Evolutionary conservation across 148 eudicot species (phyloP).

Genomic region (Rhododendron mucronatum): DNA sequence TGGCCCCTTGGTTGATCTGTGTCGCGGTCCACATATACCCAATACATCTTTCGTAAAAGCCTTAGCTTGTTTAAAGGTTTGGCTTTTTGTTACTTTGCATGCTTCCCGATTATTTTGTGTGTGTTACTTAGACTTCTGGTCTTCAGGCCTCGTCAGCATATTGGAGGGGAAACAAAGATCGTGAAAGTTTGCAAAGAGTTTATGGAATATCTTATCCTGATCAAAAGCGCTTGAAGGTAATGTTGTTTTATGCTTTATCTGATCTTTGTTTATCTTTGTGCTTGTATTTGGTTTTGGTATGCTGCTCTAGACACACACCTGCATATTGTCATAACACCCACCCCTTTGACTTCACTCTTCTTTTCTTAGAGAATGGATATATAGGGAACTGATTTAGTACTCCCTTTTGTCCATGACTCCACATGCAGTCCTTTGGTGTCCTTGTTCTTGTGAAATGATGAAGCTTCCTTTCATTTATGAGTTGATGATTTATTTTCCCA

Average conservation of each 20-base stretch:
- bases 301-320: neutral
- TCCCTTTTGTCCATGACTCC: neutral
- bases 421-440: neutral
- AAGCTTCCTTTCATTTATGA: neutral
- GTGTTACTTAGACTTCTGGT: neutral
- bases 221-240: constrained; percentile 71
- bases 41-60: constrained; percentile 94
- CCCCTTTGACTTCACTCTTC: neutral
- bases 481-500: neutral
- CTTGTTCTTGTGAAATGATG: neutral
- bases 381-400: neutral
- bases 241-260: neutral
- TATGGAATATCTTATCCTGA: constrained; percentile 97
- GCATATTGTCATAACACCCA: neutral
- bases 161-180: constrained; percentile 89
- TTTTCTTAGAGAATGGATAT: neutral
- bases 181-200: constrained; percentile 98
- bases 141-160: constrained; percentile 94
- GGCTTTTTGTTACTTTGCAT: neutral
- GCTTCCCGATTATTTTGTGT: neutral
- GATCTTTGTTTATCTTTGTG: neutral
- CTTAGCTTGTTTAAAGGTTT: constrained; percentile 79
- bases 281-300: neutral
- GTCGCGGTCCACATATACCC: constrained; percentile 99
- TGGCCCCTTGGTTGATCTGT: constrained; percentile 96